A percentile compares a stretch with the other conserved stretches of the same genome.
These are phyloP conservation scores for Schwanniomyces etchellsii DNA, from an alignment of 1,139 yeast species.

Conservation along the genomic window DNA sequence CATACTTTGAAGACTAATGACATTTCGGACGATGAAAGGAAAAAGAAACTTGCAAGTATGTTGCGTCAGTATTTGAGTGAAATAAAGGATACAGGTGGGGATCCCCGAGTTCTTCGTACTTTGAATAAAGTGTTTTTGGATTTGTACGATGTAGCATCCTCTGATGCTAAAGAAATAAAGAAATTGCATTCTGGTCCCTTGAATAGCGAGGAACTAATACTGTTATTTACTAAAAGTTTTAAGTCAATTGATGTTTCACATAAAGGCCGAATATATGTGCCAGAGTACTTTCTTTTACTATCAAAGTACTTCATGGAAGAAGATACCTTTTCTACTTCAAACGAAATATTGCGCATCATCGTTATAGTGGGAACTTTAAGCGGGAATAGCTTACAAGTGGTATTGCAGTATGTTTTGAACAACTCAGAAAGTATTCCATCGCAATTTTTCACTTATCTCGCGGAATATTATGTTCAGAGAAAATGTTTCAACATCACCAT, in stretches of 20 bases:
- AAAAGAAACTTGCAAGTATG: conserved; percentile 16
- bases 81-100: conserved; percentile 4
- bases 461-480: not conserved
- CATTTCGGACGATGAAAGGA: conserved; percentile 16
- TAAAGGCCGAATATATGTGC: no score
- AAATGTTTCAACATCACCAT: not conserved
- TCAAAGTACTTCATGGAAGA: no score
- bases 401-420: no score
- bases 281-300: conserved; percentile 23
- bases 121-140: conserved; percentile 16
- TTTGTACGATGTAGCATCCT: conserved; percentile 1
- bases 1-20: no score
- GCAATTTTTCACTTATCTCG: conserved; percentile 4
- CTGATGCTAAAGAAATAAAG: no score
- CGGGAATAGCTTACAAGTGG: no score
- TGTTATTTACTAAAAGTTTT: conserved; percentile 17
- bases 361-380: no score
- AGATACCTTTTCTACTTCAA: no score
- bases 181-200: conserved; percentile 3
- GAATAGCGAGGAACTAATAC: conserved; percentile 8
- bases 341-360: no score
- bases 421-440: conserved; percentile 13
- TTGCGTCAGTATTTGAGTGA: conserved; percentile 13
- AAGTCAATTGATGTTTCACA: conserved; percentile 3
- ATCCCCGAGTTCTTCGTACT: conserved; percentile 10